A percentile compares a stretch with the other conserved stretches of the same genome.
These are phyloP conservation scores for Aspergillus tubingensis DNA, from an alignment of 2,329 filamentous ascomycete genomes.

Conservation along the genomic window DNA sequence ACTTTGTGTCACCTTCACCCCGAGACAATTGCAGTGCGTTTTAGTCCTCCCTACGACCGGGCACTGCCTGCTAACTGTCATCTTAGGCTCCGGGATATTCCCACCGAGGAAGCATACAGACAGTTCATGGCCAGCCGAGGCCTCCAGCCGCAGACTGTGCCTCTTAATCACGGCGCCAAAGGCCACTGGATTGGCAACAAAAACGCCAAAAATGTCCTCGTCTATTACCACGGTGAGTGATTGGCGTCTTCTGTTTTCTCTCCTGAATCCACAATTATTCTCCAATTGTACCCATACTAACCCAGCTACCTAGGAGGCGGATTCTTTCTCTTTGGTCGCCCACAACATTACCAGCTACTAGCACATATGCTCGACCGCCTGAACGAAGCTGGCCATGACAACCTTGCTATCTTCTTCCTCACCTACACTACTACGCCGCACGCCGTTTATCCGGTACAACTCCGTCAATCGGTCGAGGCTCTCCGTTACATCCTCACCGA, in stretches of 20 bases:
- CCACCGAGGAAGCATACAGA: constrained; percentile 32
- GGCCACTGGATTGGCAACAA: constrained; percentile 45
- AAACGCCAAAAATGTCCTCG: constrained; percentile 40
- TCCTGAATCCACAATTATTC: background rate
- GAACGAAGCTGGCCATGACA: constrained; percentile 39
- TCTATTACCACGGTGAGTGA: constrained; percentile 43
- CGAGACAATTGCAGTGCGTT: constrained; percentile 37
- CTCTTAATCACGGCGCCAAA: constrained; percentile 33
- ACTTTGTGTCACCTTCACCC: constrained; percentile 24
- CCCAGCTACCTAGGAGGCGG: constrained; percentile 50
- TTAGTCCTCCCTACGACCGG: background rate
- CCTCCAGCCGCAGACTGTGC: constrained; percentile 32
- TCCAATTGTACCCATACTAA: background rate
- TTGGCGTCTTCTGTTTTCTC: background rate
- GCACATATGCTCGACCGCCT: constrained; percentile 43
- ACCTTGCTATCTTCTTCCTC: constrained; percentile 53
- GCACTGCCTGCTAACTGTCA: background rate
- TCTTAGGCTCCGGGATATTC: constrained; percentile 26
- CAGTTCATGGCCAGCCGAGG: constrained; percentile 26
- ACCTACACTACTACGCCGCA: constrained; percentile 56
- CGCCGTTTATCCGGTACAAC: constrained; percentile 41
- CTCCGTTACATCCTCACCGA: constrained; percentile 42
- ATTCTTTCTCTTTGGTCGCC: constrained; percentile 48
- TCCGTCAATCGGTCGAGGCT: constrained; percentile 40
- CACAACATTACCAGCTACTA: constrained; percentile 51